A percentile compares a stretch with the other conserved stretches of the same genome.
These are phyloP conservation scores for Amanita jacksonii DNA, from an alignment of 768 basidiomycete species.

Conservation along the genomic window DNA sequence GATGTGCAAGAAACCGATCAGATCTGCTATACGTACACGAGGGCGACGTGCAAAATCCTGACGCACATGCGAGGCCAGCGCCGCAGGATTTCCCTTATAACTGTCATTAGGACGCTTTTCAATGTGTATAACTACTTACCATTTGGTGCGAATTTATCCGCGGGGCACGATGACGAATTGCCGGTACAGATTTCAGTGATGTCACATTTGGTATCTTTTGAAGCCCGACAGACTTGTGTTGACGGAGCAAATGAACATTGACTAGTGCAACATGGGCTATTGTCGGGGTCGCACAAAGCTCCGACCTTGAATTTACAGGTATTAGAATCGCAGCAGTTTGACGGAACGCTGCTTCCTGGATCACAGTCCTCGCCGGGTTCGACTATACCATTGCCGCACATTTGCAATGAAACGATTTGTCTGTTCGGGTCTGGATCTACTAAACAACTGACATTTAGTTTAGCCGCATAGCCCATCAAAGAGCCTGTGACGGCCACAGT, in stretches of 20 bases:
- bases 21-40: conserved; percentile 30
- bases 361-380: conserved; percentile 84
- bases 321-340: conserved; percentile 62
- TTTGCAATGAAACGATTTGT: conserved; percentile 50
- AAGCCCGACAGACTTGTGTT: conserved; percentile 61
- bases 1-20: conserved; percentile 8
- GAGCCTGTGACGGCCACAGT: conserved; percentile 34
- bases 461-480: conserved; percentile 42
- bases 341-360: conserved; percentile 51
- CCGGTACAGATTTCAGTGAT: conserved; percentile 68
- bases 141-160: conserved; percentile 51
- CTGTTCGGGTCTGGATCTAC: conserved; percentile 40
- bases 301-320: conserved; percentile 68
- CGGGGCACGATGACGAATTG: conserved; percentile 60
- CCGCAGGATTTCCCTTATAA: conserved; percentile 58
- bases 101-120: not conserved
- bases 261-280: conserved; percentile 64
- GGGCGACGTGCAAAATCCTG: conserved; percentile 72
- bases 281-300: conserved; percentile 73
- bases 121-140: conserved; percentile 28
- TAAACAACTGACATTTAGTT: conserved; percentile 59
- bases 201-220: conserved; percentile 62
- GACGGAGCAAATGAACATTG: conserved; percentile 61
- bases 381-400: conserved; percentile 81
- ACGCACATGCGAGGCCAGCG: conserved; percentile 60